Evolutionary conservation across 768 basidiomycete genomes (phyloP).

Genomic region (Dioszegia aurantiaca): DNA sequence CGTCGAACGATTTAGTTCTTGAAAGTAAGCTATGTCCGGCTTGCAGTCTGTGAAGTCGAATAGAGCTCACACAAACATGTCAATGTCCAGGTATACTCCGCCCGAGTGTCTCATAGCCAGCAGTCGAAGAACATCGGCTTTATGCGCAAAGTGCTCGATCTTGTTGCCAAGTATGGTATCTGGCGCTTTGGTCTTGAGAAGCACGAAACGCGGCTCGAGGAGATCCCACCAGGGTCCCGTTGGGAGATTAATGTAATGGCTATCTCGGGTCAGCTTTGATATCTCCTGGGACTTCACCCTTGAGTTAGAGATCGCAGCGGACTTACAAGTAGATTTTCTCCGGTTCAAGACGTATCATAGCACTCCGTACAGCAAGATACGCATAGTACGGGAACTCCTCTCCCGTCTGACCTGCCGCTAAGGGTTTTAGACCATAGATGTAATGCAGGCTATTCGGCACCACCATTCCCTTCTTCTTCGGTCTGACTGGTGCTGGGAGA

Average conservation of each 20-base stretch:
- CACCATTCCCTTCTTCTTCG: conserved; percentile 35
- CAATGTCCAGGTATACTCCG: conserved; percentile 52
- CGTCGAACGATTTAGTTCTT: conserved; percentile 47
- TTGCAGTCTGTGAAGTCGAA: neutral
- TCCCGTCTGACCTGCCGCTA: conserved; percentile 25
- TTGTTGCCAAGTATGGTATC: conserved; percentile 39
- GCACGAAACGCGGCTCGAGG: conserved; percentile 43
- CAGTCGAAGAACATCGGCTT: conserved; percentile 48
- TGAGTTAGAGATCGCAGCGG: too few species aligned
- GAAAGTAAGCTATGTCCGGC: neutral
- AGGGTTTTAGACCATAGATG: conserved; percentile 51
- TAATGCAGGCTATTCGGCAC: conserved; percentile 52
- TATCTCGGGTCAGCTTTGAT: conserved; percentile 16
- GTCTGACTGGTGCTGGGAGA: conserved; percentile 31
- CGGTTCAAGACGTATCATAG: conserved; percentile 49
- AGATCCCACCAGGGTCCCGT: conserved; percentile 52
- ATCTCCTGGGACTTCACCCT: neutral
- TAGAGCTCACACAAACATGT: conserved; percentile 46
- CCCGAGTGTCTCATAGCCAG: conserved; percentile 46
- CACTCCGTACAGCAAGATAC: conserved; percentile 52
- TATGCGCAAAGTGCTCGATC: conserved; percentile 51
- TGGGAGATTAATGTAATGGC: conserved; percentile 51
- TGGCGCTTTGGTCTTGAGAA: conserved; percentile 46
- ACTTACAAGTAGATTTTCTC: conserved; percentile 50
- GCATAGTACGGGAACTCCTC: conserved; percentile 53